Percentiles rank a stretch among this genome's conserved stretches.
Conservation (phyloP, 371 early-diverging fungal species). For the Mucor racemosus region DNA sequence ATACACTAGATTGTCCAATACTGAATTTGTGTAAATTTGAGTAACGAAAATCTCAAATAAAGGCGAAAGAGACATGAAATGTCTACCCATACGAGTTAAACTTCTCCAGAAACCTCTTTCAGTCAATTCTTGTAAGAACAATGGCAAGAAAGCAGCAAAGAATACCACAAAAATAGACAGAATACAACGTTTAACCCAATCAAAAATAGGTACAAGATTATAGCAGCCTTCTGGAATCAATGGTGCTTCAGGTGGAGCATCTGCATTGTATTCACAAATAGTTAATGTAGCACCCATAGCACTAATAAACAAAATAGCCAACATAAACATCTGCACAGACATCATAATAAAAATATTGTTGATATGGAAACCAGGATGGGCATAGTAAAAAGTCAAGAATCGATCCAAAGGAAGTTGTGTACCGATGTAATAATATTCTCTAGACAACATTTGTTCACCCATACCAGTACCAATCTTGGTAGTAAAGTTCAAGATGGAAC, state of each 20-base stretch:
- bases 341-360: constrained; percentile 91
- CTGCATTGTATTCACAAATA: constrained; percentile 58
- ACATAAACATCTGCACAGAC: constrained; percentile 84
- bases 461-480: constrained; percentile 93
- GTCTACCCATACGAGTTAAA: constrained; percentile 77
- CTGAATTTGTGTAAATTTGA: constrained; percentile 85
- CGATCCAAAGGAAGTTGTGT: constrained; percentile 84
- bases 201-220: constrained; percentile 74
- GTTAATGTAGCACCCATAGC: constrained; percentile 70
- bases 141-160: constrained; percentile 83
- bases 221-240: constrained; percentile 68
- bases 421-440: constrained; percentile 91
- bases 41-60: constrained; percentile 92
- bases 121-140: constrained; percentile 84
- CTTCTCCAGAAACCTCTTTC: constrained; percentile 85
- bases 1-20: constrained; percentile 80
- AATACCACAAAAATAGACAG: constrained; percentile 80
- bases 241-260: constrained; percentile 49
- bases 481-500: constrained; percentile 87
- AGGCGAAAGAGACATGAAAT: constrained; percentile 83
- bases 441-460: constrained; percentile 91
- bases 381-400: constrained; percentile 88
- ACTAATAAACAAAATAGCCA: constrained; percentile 77
- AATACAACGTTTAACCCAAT: constrained; percentile 86
- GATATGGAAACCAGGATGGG: constrained; percentile 91